A percentile compares a stretch with the other conserved stretches of the same genome.
Evolutionary conservation across 2,329 filamentous ascomycete species (phyloP).

Genomic region (Pyrenophora seminiperda): DNA sequence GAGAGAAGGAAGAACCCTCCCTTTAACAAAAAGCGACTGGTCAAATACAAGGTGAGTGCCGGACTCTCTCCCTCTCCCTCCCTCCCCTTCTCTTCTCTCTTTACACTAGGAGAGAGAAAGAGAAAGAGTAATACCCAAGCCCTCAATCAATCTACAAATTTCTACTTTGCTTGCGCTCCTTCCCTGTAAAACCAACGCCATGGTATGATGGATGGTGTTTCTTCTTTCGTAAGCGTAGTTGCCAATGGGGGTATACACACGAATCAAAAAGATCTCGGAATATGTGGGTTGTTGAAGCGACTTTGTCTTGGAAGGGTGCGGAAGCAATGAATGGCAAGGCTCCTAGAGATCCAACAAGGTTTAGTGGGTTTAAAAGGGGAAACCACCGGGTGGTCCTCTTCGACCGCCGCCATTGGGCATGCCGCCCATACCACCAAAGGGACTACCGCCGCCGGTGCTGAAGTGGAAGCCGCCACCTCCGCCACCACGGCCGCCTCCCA

Average conservation of each 20-base stretch:
- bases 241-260: slow-evolving; percentile 9
- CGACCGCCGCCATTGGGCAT: slow-evolving; percentile 42
- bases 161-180: slow-evolving; percentile 1
- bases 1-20: neutral
- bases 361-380: slow-evolving; percentile 28
- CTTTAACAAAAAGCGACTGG: too few species aligned
- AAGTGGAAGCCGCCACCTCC: slow-evolving; percentile 57
- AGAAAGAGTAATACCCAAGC: too few species aligned
- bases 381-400: slow-evolving; percentile 42
- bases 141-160: neutral
- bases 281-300: neutral
- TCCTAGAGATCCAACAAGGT: neutral
- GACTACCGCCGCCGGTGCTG: slow-evolving; percentile 48
- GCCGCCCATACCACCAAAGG: slow-evolving; percentile 44
- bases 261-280: slow-evolving; percentile 1
- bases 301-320: neutral
- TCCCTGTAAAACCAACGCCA: slow-evolving; percentile 7
- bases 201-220: slow-evolving; percentile 4
- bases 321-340: neutral
- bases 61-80: neutral
- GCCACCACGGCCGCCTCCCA: slow-evolving; percentile 50
- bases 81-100: neutral
- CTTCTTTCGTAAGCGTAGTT: slow-evolving; percentile 3
- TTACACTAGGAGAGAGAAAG: neutral
- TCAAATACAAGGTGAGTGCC: too few species aligned